Conservation (phyloP, 805 yeast species). For the Candida xiaguanensis region DNA sequence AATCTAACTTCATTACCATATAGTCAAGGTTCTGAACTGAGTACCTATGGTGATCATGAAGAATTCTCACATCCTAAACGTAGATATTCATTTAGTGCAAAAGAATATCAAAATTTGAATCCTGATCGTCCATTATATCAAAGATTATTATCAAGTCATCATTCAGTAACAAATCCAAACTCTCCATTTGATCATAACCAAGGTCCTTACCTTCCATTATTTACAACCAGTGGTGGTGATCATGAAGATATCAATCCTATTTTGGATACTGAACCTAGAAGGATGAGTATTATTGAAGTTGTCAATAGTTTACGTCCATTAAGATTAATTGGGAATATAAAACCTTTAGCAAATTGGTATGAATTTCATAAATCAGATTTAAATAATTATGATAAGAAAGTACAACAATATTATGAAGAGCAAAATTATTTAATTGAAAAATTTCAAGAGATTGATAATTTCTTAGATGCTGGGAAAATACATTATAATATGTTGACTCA, state of each 20-base stretch:
- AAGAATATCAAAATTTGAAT: constrained; percentile 4
- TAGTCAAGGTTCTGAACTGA: neutral
- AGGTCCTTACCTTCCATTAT: constrained; percentile 9
- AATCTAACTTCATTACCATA: neutral
- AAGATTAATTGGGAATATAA: constrained; percentile 31
- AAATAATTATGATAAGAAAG: constrained; percentile 16
- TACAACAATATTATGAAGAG: constrained; percentile 45
- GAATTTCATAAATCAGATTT: constrained; percentile 16
- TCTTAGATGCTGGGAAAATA: constrained; percentile 64
- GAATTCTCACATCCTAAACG: constrained; percentile 4
- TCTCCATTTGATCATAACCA: constrained; percentile 12
- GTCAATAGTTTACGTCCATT: constrained; percentile 22
- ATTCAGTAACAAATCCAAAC: constrained; percentile 29
- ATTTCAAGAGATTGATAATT: constrained; percentile 56
- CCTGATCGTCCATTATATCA: constrained; percentile 23
- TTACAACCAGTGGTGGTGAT: constrained; percentile 1
- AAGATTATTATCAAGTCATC: constrained; percentile 23
- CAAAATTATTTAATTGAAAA: constrained; percentile 61
- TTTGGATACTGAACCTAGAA: constrained; percentile 18
- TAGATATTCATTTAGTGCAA: constrained; percentile 7
- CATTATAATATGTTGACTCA: constrained; percentile 60
- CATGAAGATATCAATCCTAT: constrained; percentile 6
- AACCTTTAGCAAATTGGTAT: constrained; percentile 29
- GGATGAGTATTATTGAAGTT: constrained; percentile 16
- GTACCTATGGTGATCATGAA: neutral